Conservation (phyloP, 2,329 filamentous ascomycete species). For the Myriosclerotinia duriaeana region DNA sequence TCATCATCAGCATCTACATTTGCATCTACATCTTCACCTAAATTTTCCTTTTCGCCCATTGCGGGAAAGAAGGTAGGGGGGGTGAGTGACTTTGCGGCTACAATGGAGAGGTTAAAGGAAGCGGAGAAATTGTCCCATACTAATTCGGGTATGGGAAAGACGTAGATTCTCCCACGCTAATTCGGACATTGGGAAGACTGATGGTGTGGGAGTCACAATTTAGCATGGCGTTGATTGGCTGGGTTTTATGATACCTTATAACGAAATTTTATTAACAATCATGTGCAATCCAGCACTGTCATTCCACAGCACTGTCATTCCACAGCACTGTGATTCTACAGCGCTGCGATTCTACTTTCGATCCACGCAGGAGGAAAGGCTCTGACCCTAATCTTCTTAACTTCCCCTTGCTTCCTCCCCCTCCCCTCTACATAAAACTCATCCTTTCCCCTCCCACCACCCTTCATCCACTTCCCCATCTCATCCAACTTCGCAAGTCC, state of each 20-base stretch:
- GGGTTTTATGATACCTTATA: neutral
- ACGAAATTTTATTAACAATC: neutral
- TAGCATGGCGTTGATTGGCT: constrained; percentile 36
- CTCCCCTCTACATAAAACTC: constrained; percentile 52
- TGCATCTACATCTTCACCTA: constrained; percentile 37
- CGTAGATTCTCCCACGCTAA: too few relatives aligned
- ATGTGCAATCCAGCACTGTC: neutral
- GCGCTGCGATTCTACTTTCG: constrained; percentile 18
- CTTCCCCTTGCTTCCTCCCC: constrained; percentile 39
- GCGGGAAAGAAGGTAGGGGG: constrained; percentile 34
- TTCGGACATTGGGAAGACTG: too few relatives aligned
- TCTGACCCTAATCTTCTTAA: constrained; percentile 59
- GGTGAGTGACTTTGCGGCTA: constrained; percentile 43
- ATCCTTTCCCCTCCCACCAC: constrained; percentile 52
- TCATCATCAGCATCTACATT: constrained; percentile 33
- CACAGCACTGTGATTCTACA: too few relatives aligned
- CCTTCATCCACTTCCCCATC: constrained; percentile 79
- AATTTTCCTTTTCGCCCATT: constrained; percentile 39
- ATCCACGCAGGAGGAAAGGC: constrained; percentile 83
- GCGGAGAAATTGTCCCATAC: constrained; percentile 46
- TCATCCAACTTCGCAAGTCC: constrained; percentile 83
- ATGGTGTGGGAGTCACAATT: constrained; percentile 21
- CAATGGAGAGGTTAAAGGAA: constrained; percentile 56
- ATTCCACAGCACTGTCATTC: too few relatives aligned
- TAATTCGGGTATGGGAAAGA: neutral